These are phyloP conservation scores for Lathyrus oleraceus DNA, from an alignment of 306 rosid genomes.

Conservation along the genomic window DNA sequence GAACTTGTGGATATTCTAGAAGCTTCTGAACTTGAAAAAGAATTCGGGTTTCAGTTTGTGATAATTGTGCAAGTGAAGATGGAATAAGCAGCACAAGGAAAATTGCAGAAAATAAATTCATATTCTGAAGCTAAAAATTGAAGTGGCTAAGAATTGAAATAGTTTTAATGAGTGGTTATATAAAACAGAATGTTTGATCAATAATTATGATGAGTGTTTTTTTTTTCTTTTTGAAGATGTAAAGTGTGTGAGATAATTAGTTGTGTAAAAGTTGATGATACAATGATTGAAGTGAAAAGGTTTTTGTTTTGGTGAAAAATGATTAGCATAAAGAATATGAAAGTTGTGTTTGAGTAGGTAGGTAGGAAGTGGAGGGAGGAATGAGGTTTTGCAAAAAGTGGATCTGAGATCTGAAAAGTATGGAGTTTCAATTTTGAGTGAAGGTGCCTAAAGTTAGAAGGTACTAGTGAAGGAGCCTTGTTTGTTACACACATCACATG, in stretches of 20 bases:
- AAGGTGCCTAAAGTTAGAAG: constrained; percentile 22
- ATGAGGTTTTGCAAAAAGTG: constrained; percentile 29
- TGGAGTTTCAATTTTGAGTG: constrained; percentile 37
- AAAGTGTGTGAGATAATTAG: constrained; percentile 24
- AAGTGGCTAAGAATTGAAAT: constrained; percentile 13
- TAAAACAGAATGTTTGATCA: constrained; percentile 33
- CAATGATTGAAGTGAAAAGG: constrained; percentile 31
- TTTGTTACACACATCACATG: constrained; percentile 30
- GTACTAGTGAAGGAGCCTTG: constrained; percentile 22
- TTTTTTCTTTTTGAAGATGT: background rate
- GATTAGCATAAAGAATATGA: constrained; percentile 22
- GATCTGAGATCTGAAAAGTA: constrained; percentile 50
- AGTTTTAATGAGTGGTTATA: constrained; percentile 21
- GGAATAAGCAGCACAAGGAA: constrained; percentile 46
- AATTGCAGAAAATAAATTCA: constrained; percentile 50
- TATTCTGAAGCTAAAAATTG: constrained; percentile 17
- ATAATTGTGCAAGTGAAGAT: constrained; percentile 53
- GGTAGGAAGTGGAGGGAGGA: constrained; percentile 16
- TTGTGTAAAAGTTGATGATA: constrained; percentile 22
- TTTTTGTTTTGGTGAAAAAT: constrained; percentile 24
- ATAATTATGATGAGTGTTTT: constrained; percentile 3
- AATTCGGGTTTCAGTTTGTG: constrained; percentile 55
- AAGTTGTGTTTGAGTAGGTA: constrained; percentile 32
- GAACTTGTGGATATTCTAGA: constrained; percentile 75
- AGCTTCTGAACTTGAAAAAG: constrained; percentile 67